Percentiles rank a stretch among this genome's conserved stretches.
Evolutionary conservation across 2,329 filamentous ascomycete genomes (phyloP).

Genomic region (Colletotrichum cereale): DNA sequence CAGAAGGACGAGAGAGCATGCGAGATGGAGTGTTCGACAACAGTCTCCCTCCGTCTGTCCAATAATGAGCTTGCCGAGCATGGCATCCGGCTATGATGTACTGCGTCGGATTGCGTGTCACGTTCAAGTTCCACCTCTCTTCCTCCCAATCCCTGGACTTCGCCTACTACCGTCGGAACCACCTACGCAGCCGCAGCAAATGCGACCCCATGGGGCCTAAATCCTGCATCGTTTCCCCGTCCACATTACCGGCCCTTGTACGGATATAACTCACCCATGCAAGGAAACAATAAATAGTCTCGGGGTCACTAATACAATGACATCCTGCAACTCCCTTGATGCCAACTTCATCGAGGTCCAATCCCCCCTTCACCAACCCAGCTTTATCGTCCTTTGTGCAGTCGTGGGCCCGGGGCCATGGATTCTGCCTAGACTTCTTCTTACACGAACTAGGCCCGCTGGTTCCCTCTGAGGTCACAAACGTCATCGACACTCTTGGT

Average conservation of each 20-base stretch:
- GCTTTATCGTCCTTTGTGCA: neutral
- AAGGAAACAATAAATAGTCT: neutral
- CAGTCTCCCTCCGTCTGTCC: conserved; percentile 4
- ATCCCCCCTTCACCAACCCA: neutral
- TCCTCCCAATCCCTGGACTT: conserved; percentile 3
- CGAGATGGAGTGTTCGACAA: neutral
- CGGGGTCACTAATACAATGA: conserved; percentile 14
- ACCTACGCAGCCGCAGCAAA: neutral
- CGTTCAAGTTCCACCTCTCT: neutral
- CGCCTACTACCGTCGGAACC: neutral
- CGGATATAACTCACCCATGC: neutral
- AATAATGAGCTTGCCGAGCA: conserved; percentile 1
- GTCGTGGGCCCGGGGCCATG: conserved; percentile 10
- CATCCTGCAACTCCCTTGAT: conserved; percentile 21
- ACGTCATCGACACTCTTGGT: conserved; percentile 16
- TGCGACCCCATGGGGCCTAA: neutral
- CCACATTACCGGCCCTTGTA: conserved; percentile 32
- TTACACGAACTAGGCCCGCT: neutral
- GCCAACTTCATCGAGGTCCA: neutral
- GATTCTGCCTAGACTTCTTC: neutral
- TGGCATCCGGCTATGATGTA: neutral
- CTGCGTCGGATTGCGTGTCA: neutral
- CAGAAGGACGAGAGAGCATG: neutral
- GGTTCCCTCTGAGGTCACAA: conserved; percentile 2
- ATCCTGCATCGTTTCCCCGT: conserved; percentile 28